Evolutionary conservation across 2,329 filamentous ascomycete species (phyloP).

Genomic region (Chaetomiaceae sp.): DNA sequence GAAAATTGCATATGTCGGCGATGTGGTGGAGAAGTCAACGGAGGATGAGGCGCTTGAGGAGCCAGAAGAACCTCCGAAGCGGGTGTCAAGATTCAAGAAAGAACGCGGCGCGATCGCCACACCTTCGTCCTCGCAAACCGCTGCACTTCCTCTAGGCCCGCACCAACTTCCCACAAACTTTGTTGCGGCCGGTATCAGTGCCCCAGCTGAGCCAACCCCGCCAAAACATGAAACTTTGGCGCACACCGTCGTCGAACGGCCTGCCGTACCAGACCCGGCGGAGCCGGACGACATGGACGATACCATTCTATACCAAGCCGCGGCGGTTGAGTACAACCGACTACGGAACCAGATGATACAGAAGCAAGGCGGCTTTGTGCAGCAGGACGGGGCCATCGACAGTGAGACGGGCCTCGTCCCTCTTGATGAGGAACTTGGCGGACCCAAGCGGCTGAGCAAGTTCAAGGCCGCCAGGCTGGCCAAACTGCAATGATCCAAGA

Average conservation of each 20-base stretch:
- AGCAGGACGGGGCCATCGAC: constrained; percentile 56
- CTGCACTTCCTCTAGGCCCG: constrained; percentile 38
- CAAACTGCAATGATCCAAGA: constrained; percentile 37
- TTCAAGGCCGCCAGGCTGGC: constrained; percentile 68
- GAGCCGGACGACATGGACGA: constrained; percentile 67
- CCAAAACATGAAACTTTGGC: constrained; percentile 56
- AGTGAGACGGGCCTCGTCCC: constrained; percentile 59
- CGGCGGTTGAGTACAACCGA: constrained; percentile 77
- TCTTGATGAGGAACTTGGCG: constrained; percentile 62
- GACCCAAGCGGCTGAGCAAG: constrained; percentile 61
- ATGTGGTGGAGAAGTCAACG: constrained; percentile 47
- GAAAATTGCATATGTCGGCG: constrained; percentile 46
- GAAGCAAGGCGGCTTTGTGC: constrained; percentile 74
- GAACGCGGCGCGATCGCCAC: constrained; percentile 28
- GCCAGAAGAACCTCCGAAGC: constrained; percentile 32
- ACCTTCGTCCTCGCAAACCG: constrained; percentile 26
- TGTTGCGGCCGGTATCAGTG: constrained; percentile 29
- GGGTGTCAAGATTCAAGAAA: constrained; percentile 51
- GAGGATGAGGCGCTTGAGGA: constrained; percentile 20
- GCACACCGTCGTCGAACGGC: constrained; percentile 54
- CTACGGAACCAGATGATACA: constrained; percentile 80
- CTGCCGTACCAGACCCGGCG: constrained; percentile 32
- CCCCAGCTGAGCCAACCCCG: constrained; percentile 42
- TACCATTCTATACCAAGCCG: constrained; percentile 67
- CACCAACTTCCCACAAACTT: constrained; percentile 41